Conservation (phyloP, 2,329 filamentous ascomycete genomes). For the Penicillium paneum region DNA sequence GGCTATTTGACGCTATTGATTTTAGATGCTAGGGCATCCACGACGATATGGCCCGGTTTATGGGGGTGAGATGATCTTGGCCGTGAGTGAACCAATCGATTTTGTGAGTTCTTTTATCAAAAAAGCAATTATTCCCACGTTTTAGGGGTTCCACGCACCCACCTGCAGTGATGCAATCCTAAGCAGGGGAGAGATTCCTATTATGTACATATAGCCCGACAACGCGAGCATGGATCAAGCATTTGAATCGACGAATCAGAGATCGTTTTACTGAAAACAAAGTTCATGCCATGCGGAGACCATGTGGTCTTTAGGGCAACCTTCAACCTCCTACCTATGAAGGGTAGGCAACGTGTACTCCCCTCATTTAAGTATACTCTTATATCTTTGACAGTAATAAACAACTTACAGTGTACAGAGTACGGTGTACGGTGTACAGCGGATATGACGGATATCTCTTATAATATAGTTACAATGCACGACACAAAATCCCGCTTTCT, state of each 20-base stretch:
- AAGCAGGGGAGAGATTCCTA: neutral
- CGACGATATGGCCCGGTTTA: too few species aligned
- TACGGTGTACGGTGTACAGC: neutral
- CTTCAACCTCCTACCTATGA: too few species aligned
- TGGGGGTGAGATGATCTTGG: neutral
- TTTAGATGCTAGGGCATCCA: neutral
- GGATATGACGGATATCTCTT: neutral
- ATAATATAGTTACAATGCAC: neutral
- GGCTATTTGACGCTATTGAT: neutral
- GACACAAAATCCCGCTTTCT: neutral
- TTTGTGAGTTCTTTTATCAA: neutral
- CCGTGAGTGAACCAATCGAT: neutral
- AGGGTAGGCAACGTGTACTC: too few species aligned
- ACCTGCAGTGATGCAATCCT: neutral
- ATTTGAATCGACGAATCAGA: neutral
- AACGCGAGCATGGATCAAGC: neutral
- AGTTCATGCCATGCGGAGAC: neutral
- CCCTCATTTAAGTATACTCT: neutral
- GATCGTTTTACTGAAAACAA: neutral
- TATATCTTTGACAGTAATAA: neutral
- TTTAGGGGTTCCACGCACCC: neutral
- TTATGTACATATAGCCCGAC: neutral
- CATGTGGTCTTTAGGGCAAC: neutral
- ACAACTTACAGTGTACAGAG: neutral
- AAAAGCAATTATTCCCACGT: neutral